Evolutionary conservation across 768 basidiomycete genomes (phyloP).

Genomic region (Lactifluus volemus): DNA sequence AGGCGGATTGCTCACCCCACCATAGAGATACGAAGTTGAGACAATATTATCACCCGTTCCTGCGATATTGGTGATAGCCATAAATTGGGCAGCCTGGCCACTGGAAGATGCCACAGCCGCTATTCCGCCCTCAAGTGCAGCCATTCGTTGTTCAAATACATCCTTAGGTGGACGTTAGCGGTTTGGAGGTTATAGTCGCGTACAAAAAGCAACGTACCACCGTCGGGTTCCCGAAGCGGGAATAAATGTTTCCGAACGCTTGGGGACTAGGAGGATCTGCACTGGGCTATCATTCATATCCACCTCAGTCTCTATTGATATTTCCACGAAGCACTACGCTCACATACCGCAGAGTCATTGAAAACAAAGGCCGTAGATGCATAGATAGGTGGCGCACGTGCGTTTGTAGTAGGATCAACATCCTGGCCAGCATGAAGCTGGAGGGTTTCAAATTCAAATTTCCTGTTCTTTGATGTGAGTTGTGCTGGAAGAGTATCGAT

Average conservation of each 20-base stretch:
- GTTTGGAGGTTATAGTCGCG: background rate
- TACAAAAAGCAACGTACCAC: constrained; percentile 34
- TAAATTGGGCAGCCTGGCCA: constrained; percentile 72
- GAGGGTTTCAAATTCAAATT: constrained; percentile 24
- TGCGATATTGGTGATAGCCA: constrained; percentile 38
- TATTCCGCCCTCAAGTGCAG: constrained; percentile 70
- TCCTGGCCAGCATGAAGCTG: constrained; percentile 72
- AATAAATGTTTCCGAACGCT: constrained; percentile 53
- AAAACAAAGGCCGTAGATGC: constrained; percentile 62
- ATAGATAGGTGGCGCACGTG: constrained; percentile 30
- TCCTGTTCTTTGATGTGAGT: constrained; percentile 20
- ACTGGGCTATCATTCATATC: constrained; percentile 40
- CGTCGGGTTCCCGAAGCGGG: constrained; percentile 61
- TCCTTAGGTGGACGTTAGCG: constrained; percentile 33
- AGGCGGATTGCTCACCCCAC: constrained; percentile 40
- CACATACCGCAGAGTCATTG: constrained; percentile 53
- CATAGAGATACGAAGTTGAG: constrained; percentile 57
- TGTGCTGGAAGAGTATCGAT: too few relatives aligned
- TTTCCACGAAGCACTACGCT: too few relatives aligned
- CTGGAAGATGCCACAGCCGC: constrained; percentile 69
- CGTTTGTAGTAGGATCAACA: constrained; percentile 55
- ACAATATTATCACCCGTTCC: constrained; percentile 71
- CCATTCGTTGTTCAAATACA: constrained; percentile 72
- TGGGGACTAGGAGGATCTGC: constrained; percentile 64
- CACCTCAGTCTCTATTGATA: too few relatives aligned